A percentile compares a stretch with the other conserved stretches of the same genome.
Evolutionary conservation across 441 rosid genomes (phyloP).

Genomic region (Brassica balearica): DNA sequence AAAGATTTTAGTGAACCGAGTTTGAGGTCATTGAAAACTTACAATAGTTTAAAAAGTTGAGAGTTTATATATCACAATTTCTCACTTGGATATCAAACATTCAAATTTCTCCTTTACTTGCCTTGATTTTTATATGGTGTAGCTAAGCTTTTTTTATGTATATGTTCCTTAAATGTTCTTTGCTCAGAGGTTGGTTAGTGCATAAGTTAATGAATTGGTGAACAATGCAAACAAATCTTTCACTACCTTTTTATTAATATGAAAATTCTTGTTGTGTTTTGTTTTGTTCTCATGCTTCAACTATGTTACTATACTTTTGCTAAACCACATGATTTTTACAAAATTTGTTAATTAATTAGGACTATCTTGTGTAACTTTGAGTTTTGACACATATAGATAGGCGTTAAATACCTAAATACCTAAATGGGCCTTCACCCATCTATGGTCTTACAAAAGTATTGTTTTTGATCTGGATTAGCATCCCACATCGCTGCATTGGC

Average conservation of each 20-base stretch:
- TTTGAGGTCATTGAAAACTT: slow-evolving; percentile 8
- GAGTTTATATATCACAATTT: slow-evolving; percentile 11
- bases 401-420: background rate
- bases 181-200: slow-evolving; percentile 12
- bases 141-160: slow-evolving; percentile 25
- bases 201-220: background rate
- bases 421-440: background rate
- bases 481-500: slow-evolving; percentile 6
- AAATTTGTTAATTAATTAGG: background rate
- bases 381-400: background rate
- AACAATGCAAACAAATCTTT: background rate
- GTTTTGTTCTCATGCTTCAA: background rate
- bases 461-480: background rate
- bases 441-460: background rate
- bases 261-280: background rate
- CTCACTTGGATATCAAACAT: slow-evolving; percentile 10
- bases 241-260: background rate
- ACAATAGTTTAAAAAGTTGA: slow-evolving; percentile 9
- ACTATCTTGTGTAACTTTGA: background rate
- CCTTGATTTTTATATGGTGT: slow-evolving; percentile 18
- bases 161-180: slow-evolving; percentile 9
- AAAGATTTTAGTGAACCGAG: slow-evolving; percentile 11
- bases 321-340: background rate
- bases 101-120: background rate
- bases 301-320: background rate